Evolutionary conservation across 257 asterid species (phyloP).

Genomic region (Ballota nigra): DNA sequence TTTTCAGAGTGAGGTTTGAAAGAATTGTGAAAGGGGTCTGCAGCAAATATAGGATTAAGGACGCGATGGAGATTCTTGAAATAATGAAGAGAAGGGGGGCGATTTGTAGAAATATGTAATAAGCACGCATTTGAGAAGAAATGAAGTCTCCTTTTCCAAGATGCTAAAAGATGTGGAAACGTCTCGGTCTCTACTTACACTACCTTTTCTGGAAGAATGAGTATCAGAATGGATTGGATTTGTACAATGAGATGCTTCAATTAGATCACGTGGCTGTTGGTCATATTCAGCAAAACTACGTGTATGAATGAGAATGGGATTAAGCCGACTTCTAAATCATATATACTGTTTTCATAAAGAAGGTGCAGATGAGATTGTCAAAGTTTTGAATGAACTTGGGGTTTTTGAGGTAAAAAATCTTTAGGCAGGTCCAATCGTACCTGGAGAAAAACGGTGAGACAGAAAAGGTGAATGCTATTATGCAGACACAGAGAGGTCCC

Average conservation of each 20-base stretch:
- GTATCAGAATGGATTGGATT: constrained; percentile 53
- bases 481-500: constrained; percentile 31
- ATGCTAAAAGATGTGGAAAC: constrained; percentile 47
- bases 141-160: constrained; percentile 53
- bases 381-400: constrained; percentile 55
- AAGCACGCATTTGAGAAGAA: constrained; percentile 51
- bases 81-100: constrained; percentile 60
- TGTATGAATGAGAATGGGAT: constrained; percentile 59
- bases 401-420: constrained; percentile 28
- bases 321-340: constrained; percentile 48
- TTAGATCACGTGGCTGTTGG: constrained; percentile 67
- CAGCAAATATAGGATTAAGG: constrained; percentile 53
- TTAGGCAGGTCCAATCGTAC: constrained; percentile 38
- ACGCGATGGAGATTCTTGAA: constrained; percentile 77
- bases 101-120: constrained; percentile 44
- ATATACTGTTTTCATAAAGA: constrained; percentile 51
- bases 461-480: constrained; percentile 36
- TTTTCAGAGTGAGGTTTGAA: too few relatives aligned
- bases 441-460: constrained; percentile 57
- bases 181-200: constrained; percentile 52
- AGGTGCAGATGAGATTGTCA: constrained; percentile 63
- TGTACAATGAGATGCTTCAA: constrained; percentile 65
- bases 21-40: constrained; percentile 78
- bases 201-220: constrained; percentile 55
- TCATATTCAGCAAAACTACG: constrained; percentile 49